Percentiles rank a stretch among this genome's conserved stretches.
Evolutionary conservation across 1,284 basidiomycete species (phyloP).

Genomic region (Singerocomus inundabilis): DNA sequence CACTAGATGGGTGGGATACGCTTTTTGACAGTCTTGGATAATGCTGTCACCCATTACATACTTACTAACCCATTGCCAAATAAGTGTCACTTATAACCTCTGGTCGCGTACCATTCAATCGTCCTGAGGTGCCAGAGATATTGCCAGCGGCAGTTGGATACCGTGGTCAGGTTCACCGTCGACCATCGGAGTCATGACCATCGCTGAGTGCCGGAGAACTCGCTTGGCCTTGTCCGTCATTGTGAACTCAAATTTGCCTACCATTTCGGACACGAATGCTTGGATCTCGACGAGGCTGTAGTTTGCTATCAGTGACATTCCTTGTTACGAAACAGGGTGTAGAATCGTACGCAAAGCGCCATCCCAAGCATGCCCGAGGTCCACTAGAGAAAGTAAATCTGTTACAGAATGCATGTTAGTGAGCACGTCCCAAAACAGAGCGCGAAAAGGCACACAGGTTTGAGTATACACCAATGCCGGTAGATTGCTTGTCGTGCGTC

Average conservation of each 20-base stretch:
- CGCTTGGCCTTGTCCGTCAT: conserved; percentile 37
- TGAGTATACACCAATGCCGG: conserved; percentile 45
- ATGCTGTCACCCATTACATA: too few relatives aligned
- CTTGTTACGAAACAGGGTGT: background rate
- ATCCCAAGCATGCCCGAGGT: conserved; percentile 43
- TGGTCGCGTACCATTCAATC: conserved; percentile 10
- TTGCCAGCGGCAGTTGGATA: conserved; percentile 46
- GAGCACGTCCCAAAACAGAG: background rate
- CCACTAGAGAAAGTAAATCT: conserved; percentile 47
- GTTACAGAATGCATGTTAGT: background rate
- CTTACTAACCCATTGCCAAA: background rate
- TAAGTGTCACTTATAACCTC: background rate
- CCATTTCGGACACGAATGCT: conserved; percentile 45
- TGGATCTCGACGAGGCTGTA: conserved; percentile 47
- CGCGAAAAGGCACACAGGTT: conserved; percentile 40
- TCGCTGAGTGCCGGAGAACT: conserved; percentile 40
- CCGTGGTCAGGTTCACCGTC: conserved; percentile 46
- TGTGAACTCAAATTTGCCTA: conserved; percentile 48
- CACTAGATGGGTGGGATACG: too few relatives aligned
- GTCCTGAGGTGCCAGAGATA: conserved; percentile 39
- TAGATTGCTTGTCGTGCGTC: conserved; percentile 32
- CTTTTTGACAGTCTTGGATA: too few relatives aligned
- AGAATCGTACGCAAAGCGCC: conserved; percentile 42
- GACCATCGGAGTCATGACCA: conserved; percentile 46
- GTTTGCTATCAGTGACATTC: background rate